Evolutionary conservation across 202 grass and related monocot species (phyloP), one percentile per base, ranked within the genome.

Genomic region (Dendrocalamus latiflorus): DNA sequence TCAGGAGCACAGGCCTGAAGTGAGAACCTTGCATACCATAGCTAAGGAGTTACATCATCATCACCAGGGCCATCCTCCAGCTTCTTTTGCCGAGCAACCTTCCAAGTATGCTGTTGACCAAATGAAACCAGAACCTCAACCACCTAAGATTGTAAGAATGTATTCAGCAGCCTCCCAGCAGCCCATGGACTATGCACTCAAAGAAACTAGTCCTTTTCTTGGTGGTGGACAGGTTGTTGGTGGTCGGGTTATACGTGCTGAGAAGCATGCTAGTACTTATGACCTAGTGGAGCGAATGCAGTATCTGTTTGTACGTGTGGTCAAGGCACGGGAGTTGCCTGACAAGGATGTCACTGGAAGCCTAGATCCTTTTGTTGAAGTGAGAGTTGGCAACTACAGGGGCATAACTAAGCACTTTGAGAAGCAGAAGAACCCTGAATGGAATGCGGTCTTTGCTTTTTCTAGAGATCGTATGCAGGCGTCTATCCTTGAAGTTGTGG

Each of bases 261-360:
- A 99, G 70, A 99, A 90, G 70, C 91, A 92, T 60, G 34, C 96
- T 49, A 95, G 87, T 72, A 99, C 96, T 14, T 99, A 99, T 79
- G 96, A 99, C 59, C 90, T 99, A 38, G 96, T 99, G 44, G 96
- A 99, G 86, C 86, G 86, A 79, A 99, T 95, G 96, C 96, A 94
- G 72, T n/a, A n/a, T n/a, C n/a, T n/a, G n/a, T n/a, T n/a, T n/a
- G n/a, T n/a, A n/a, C n/a, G n/a, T n/a, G n/a, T n/a, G n/a, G n/a
- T n/a, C n/a, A n/a, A n/a, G n/a, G n/a, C n/a, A n/a, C n/a, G n/a
- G n/a, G n/a, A n/a, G n/a, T n/a, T n/a, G n/a, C n/a, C n/a, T n/a
- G n/a, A n/a, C n/a, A n/a, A n/a, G n/a, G n/a, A n/a, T n/a, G n/a
- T n/a, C n/a, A n/a, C n/a, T n/a, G n/a, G n/a, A n/a, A n/a, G n/a